These are phyloP conservation scores for Linanthus parryae DNA, from an alignment of 148 eudicot genomes.

Conservation along the genomic window DNA sequence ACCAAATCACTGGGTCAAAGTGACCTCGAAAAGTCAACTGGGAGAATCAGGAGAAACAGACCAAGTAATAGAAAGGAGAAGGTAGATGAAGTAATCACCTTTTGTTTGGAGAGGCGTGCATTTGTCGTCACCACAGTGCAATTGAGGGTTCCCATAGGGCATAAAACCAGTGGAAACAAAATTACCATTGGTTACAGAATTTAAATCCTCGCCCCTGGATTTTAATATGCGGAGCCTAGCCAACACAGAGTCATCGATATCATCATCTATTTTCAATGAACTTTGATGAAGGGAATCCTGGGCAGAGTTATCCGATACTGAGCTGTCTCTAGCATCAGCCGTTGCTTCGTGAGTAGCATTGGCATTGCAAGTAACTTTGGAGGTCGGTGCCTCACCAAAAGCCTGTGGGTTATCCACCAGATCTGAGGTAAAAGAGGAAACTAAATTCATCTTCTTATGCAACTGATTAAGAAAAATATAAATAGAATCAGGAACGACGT, in stretches of 20 bases:
- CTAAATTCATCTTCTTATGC: neutral
- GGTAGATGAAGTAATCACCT: neutral
- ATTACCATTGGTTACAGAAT: constrained; percentile 7
- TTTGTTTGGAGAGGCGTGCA: too few relatives aligned
- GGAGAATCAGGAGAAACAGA: neutral
- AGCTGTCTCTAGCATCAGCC: constrained; percentile 20
- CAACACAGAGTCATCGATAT: constrained; percentile 48
- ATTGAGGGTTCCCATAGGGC: too few relatives aligned
- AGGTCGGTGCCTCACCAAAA: constrained; percentile 13
- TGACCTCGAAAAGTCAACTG: neutral
- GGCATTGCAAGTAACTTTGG: constrained; percentile 18
- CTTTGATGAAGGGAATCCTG: constrained; percentile 21
- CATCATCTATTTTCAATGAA: constrained; percentile 26
- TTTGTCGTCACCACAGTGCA: too few relatives aligned
- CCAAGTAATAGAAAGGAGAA: neutral
- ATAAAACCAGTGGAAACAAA: neutral
- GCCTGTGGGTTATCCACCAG: constrained; percentile 20
- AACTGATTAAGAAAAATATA: neutral
- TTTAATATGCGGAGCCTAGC: constrained; percentile 54
- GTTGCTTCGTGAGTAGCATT: constrained; percentile 5
- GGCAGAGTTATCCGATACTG: constrained; percentile 4
- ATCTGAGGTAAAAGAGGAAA: constrained; percentile 4
- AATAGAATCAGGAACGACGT: neutral
- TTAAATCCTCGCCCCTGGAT: constrained; percentile 29
- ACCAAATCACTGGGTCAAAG: neutral